Base-by-base conservation (phyloP, 129 eudicot genomes). In the Sambucus nigra region DNA sequence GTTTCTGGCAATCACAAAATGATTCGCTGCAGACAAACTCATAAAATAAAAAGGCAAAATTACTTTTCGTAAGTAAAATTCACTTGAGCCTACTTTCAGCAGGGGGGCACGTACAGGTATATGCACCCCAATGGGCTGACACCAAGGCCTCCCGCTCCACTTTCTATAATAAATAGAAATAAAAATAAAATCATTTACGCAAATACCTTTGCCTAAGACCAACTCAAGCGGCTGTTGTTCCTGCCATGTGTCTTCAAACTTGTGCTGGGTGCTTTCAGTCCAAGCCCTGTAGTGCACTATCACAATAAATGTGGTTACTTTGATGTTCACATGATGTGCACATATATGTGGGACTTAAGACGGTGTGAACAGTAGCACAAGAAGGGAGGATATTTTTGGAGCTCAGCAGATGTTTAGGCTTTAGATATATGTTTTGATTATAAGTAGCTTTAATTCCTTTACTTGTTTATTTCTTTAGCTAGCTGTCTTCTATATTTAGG, bases 171-270 rank as follows among this genome's bases (percentile, higher is more conserved):
- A 20, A 19, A 44, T 42, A 47, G 27, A 40, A 16, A 44, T 38
- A 47, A 38, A 46, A 7, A 31, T 35, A 24, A 27, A 32, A n/a
- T 28, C 46, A 55, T 63, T 15, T 19, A 58, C 10, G 9, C 42
- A 57, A 4, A 41, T 70, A 91, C 95, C 99, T 91, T 91, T 91
- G 25, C 99, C 99, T 59, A 91, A 53, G 71, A 91, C 68, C 66
- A 91, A 17, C 75, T 91, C 95, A 51, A 78, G 56, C 14, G 84
- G 77, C 56, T 78, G 95, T 51, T 76, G 87, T 71, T 91, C 99
- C 55, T 75, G 94, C 95, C 99, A 91, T 7, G 99, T 91, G 58
- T 91, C 99, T 75, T 91, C 99, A 70, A 91, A 91, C 65, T 91
- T 91, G 78, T 91, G 99, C 29, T 78, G 84, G 46, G 99, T 91